Evolutionary conservation across 2,329 filamentous ascomycete genomes (phyloP), one percentile per base, ranked within the genome.

Genomic region (Phialophora chinensis): DNA sequence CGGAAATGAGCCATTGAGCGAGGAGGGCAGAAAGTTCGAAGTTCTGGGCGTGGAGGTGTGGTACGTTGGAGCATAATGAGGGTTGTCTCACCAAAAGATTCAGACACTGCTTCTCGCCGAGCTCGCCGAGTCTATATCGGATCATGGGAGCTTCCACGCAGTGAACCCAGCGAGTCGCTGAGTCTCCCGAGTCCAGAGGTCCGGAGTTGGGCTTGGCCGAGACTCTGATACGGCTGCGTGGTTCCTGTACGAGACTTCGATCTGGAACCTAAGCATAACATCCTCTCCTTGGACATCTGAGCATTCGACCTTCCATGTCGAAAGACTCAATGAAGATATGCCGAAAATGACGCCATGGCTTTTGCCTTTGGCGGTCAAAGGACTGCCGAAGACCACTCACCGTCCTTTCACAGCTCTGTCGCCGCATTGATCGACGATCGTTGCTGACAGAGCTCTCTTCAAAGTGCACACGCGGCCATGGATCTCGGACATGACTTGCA

Each of bases 1-100:
- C 80, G 92, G 93, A 0, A 99, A 99, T 73, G 93, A 97, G 81
- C 90, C 91, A 10, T 81, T 99, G 60, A 97, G 94, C 74, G 94
- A 97, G 63, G 92, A 96, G 74, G 95, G 94, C 0, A 88, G 89
- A 67, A 97, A 96, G 77, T 99, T 98, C 75, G 91, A 92, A 67
- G 87, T 99, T 12, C 76, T 97, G 35, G 94, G 93, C 1, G 91
- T 97, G 1, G 95, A 99, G 80, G 79, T 98, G 11, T 99, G 95
- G 95, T 93, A 91, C 75, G 86, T 98, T 72, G 94, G 95, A 29
- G 75, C 79, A 20, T 80, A 64, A 76, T 2, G 11, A 52, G 49
- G 23, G 5, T 52, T 10, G 20, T 29, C 8, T 44, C 38, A n/a
- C 38, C 38, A n/a, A 44, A 44, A n/a, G 6, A 8, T 8, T n/a